Conservation (phyloP, 1,139 yeast genomes). For the Saccharomyces hybrid region DNA sequence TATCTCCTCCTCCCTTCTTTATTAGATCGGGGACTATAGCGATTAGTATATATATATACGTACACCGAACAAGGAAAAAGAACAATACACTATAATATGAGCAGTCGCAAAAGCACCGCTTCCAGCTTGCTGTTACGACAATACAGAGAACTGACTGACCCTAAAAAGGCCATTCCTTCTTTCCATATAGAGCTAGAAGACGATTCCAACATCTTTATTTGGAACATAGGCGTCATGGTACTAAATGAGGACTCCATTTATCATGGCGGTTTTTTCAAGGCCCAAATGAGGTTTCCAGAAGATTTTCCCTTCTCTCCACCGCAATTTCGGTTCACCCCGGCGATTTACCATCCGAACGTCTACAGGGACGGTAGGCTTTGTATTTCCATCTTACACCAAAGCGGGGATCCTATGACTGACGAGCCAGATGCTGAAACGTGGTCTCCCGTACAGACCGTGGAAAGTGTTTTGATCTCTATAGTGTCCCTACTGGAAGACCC, state of each 20-base stretch:
- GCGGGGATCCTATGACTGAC: conserved; percentile 82
- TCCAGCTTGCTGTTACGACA: conserved; percentile 89
- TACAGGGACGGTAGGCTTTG: conserved; percentile 90
- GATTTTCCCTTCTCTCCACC: conserved; percentile 94
- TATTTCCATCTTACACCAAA: conserved; percentile 83
- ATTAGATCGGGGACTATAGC: neutral
- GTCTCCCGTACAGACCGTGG: conserved; percentile 96
- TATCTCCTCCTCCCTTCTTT: neutral
- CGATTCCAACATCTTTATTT: conserved; percentile 73
- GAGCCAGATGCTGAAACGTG: conserved; percentile 91
- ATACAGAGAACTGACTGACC: conserved; percentile 87
- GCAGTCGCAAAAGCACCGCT: conserved; percentile 32
- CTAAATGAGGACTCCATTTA: conserved; percentile 82
- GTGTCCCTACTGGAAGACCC: conserved; percentile 90
- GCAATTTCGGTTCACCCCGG: conserved; percentile 82
- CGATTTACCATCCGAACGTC: conserved; percentile 91
- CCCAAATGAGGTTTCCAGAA: conserved; percentile 85
- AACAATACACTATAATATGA: conserved; percentile 13
- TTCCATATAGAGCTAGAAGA: conserved; percentile 84
- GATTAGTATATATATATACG: neutral
- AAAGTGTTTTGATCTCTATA: conserved; percentile 80
- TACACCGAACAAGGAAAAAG: neutral
- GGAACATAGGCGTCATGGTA: conserved; percentile 94
- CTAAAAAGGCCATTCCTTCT: conserved; percentile 84
- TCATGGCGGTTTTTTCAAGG: conserved; percentile 94